Base-by-base conservation (phyloP, 768 basidiomycete genomes). In the Coprinopsis strossmayeri region DNA sequence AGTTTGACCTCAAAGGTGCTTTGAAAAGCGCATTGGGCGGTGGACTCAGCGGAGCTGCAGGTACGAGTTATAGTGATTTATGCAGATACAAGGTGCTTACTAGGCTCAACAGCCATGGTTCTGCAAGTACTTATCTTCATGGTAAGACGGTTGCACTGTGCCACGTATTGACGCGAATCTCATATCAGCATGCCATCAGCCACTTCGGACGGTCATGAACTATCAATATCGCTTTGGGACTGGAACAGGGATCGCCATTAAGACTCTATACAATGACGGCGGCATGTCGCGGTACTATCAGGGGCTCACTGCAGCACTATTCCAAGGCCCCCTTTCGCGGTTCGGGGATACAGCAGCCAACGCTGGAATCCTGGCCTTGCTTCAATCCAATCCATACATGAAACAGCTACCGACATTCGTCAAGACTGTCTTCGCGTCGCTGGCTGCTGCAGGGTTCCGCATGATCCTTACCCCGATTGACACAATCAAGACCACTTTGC, bases 281-380 rank as follows among this genome's bases (percentile, higher is more conserved):
- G 90, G 91, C 7, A 85, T 77, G 70, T 69, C 76, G 30, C 78
- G 94, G 35, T 96, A 87, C 65, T 98, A 96, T 64, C 84, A 89
- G 55, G 95, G 95, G 4, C 76, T 98, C 28, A 59, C 64, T 0
- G 88, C 93, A 0, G 95, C 94, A 1, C 80, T 94, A 49, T 56
- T 98, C 44, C 94, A 90, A 67, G 94, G 86, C 37, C 87, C 87
- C 0, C 70, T 86, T 7, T 73, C 87, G 3, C 81, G 95, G 11
- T 97, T 98, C 61, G 93, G 92, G 0, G 95, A 98, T 64, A 97
- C 95, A 2, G 91, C 91, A 1, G 91, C 94, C 18, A 96, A 97
- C 61, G 90, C 78, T 0, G 94, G 92, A 7, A 91, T 96, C 51
- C 74, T 95, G 18, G 92, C 91, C 1, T 73, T 97, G 2, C 72